phyloP scores from a whole-genome alignment of 768 basidiomycete species.

The Lactifluus subvellereus region DNA sequence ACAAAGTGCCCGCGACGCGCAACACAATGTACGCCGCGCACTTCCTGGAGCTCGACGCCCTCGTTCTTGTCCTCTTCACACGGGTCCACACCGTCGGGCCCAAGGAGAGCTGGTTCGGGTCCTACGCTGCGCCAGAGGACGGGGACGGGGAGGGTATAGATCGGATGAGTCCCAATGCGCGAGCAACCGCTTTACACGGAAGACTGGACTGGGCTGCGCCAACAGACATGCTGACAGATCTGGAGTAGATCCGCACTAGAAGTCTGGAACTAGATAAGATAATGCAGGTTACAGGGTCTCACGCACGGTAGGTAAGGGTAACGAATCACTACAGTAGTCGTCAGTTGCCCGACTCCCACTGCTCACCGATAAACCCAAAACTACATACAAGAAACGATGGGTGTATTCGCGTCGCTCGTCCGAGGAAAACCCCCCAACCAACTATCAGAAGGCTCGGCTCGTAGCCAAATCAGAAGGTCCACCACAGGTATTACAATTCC shows the following conservation, averaged over 20 bases:
- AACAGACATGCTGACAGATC: too few relatives aligned
- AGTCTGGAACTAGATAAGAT: too few relatives aligned
- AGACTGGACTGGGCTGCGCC: constrained; percentile 78
- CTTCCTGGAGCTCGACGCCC: constrained; percentile 53
- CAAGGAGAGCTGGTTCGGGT: constrained; percentile 87
- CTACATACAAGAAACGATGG: too few relatives aligned
- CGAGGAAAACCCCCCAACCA: too few relatives aligned
- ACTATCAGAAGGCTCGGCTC: too few relatives aligned
- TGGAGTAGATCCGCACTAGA: too few relatives aligned
- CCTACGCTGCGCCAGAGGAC: constrained; percentile 44
- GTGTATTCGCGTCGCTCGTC: too few relatives aligned
- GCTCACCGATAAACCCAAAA: too few relatives aligned
- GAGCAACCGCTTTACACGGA: constrained; percentile 65
- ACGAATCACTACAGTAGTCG: too few relatives aligned
- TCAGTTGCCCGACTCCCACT: too few relatives aligned
- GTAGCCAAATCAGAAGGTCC: neutral
- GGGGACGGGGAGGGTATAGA: constrained; percentile 14
- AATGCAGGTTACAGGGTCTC: too few relatives aligned
- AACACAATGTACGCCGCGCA: constrained; percentile 58
- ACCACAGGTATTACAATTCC: neutral
- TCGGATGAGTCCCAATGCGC: constrained; percentile 51
- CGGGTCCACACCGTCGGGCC: constrained; percentile 77
- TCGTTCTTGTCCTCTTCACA: constrained; percentile 70
- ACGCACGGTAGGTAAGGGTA: too few relatives aligned
- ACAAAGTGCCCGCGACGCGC: constrained; percentile 50